Conservation (phyloP, 106 monocot genomes). For the Vanilla planifolia region DNA sequence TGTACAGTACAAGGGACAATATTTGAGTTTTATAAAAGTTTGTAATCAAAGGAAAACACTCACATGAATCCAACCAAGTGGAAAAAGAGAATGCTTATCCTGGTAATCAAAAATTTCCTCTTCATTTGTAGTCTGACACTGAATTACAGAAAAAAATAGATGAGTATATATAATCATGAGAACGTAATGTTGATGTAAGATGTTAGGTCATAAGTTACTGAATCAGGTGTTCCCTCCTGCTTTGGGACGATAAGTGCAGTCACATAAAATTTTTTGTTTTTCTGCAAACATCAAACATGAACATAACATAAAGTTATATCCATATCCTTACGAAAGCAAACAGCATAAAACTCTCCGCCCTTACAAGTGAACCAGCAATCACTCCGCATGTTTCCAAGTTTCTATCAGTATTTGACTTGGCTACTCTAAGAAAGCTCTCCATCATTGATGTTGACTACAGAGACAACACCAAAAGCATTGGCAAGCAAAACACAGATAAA, state of each 20-base stretch:
- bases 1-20: too few relatives aligned
- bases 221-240: slow-evolving; percentile 87
- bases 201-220: slow-evolving; percentile 38
- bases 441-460: slow-evolving; percentile 75
- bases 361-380: slow-evolving; percentile 97
- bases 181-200: not conserved
- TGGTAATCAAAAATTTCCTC: slow-evolving; percentile 98
- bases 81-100: slow-evolving; percentile 88
- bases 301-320: too few relatives aligned
- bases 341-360: slow-evolving; percentile 8
- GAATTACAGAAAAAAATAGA: slow-evolving; percentile 12
- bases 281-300: slow-evolving; percentile 46
- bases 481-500: not conserved
- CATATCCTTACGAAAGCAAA: too few relatives aligned
- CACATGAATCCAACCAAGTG: slow-evolving; percentile 99
- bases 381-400: slow-evolving; percentile 95
- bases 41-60: slow-evolving; percentile 20
- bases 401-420: slow-evolving; percentile 80
- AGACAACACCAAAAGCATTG: slow-evolving; percentile 8
- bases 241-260: slow-evolving; percentile 92
- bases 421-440: slow-evolving; percentile 86
- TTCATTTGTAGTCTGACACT: slow-evolving; percentile 97
- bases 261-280: slow-evolving; percentile 80
- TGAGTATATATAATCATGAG: not conserved
- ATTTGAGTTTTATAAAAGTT: too few relatives aligned